phyloP scores from a whole-genome alignment of 108 stramenopile species.

The Discostella stelligeroides region DNA sequence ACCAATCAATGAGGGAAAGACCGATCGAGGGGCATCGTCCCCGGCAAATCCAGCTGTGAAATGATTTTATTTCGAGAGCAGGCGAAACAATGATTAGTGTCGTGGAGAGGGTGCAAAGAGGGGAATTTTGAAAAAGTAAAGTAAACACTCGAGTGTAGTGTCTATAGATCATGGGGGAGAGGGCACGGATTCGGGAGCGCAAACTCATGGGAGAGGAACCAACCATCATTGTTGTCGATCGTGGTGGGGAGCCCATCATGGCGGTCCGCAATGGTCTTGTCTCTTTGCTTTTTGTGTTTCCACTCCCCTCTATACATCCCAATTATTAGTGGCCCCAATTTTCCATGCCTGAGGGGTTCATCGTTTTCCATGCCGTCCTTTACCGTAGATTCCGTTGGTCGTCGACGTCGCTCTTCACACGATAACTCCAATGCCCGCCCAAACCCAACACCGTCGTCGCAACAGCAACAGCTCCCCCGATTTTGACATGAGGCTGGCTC shows the following conservation, averaged over 20 bases:
- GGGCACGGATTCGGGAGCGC: too few relatives aligned
- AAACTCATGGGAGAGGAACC: too few relatives aligned
- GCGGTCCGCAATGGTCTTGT: too few relatives aligned
- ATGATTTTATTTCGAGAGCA: conserved; percentile 15
- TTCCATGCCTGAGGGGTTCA: too few relatives aligned
- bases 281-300: too few relatives aligned
- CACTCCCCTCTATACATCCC: too few relatives aligned
- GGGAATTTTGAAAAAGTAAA: background rate
- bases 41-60: conserved; percentile 90
- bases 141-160: background rate
- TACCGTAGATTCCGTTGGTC: background rate
- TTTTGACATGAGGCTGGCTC: background rate
- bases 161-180: too few relatives aligned
- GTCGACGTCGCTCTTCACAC: background rate
- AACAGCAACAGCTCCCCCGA: background rate
- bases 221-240: too few relatives aligned
- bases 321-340: too few relatives aligned
- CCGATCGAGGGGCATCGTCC: conserved; percentile 95
- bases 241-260: too few relatives aligned
- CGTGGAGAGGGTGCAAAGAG: background rate
- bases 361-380: background rate
- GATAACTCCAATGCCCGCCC: too few relatives aligned
- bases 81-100: conserved; percentile 3
- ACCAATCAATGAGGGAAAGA: conserved; percentile 97
- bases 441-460: background rate